phyloP scores from a whole-genome alignment of 306 rosid species.

The Comarum palustre region DNA sequence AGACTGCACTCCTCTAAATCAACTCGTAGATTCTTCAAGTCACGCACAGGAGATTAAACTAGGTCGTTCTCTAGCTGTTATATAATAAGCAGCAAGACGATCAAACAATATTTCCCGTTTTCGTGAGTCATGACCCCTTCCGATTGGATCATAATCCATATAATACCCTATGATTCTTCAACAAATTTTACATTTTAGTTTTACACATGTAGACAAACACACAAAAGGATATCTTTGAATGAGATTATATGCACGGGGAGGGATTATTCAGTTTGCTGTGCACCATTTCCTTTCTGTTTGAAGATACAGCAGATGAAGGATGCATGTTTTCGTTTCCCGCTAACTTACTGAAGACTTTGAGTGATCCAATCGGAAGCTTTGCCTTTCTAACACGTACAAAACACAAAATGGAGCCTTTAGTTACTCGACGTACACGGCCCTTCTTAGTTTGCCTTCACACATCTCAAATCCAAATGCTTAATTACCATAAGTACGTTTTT shows the following conservation, averaged over 20 bases:
- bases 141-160: neutral
- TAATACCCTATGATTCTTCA: neutral
- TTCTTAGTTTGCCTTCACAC: neutral
- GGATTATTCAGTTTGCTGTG: neutral
- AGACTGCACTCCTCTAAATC: neutral
- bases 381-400: neutral
- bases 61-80: neutral
- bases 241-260: neutral
- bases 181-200: no score
- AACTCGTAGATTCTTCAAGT: neutral
- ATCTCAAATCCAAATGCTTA: neutral
- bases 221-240: neutral
- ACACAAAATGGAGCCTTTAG: neutral
- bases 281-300: constrained; percentile 1
- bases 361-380: neutral
- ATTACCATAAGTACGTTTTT: neutral
- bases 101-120: neutral
- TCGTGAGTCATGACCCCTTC: neutral
- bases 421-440: neutral
- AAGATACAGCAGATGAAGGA: neutral
- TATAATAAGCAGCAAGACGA: no score
- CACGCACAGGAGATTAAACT: neutral
- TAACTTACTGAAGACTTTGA: neutral
- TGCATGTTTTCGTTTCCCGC: neutral
- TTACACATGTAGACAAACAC: neutral